Evolutionary conservation across 805 yeast species (phyloP).

Genomic region (Candida saitoana): DNA sequence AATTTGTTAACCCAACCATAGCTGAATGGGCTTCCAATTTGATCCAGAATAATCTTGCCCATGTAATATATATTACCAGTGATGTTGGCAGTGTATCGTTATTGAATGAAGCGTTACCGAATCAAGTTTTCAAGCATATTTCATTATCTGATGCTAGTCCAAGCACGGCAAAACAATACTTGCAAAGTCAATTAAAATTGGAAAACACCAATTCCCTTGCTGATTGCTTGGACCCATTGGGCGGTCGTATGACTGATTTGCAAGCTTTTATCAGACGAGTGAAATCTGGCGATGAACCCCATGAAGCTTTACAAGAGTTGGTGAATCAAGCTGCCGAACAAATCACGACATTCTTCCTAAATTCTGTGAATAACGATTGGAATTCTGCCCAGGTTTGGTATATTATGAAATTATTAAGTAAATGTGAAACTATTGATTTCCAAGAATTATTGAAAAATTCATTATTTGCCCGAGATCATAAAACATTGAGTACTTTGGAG

Average conservation of each 20-base stretch:
- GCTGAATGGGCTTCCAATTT: slow-evolving; percentile 88
- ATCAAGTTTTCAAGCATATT: slow-evolving; percentile 75
- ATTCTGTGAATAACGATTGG: slow-evolving; percentile 36
- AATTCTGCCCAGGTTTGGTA: slow-evolving; percentile 85
- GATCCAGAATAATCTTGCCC: slow-evolving; percentile 76
- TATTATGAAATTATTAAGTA: slow-evolving; percentile 61
- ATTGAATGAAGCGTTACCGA: slow-evolving; percentile 72
- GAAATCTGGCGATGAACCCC: slow-evolving; percentile 80
- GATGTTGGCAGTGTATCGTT: slow-evolving; percentile 74
- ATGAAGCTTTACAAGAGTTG: slow-evolving; percentile 74
- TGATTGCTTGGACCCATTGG: slow-evolving; percentile 65
- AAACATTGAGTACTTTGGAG: slow-evolving; percentile 44
- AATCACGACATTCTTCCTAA: slow-evolving; percentile 71
- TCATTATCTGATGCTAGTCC: slow-evolving; percentile 77
- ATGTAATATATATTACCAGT: slow-evolving; percentile 82
- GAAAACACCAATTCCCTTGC: slow-evolving; percentile 41
- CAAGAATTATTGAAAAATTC: slow-evolving; percentile 54
- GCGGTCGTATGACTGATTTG: slow-evolving; percentile 92
- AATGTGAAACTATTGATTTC: slow-evolving; percentile 42
- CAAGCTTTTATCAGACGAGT: slow-evolving; percentile 87
- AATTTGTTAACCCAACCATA: slow-evolving; percentile 64
- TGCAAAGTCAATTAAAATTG: slow-evolving; percentile 49
- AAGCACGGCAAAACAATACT: slow-evolving; percentile 65
- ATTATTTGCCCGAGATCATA: slow-evolving; percentile 54
- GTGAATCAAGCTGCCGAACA: slow-evolving; percentile 83